phyloP scores from a whole-genome alignment of 1,139 yeast species.

The Pichia sp. region DNA sequence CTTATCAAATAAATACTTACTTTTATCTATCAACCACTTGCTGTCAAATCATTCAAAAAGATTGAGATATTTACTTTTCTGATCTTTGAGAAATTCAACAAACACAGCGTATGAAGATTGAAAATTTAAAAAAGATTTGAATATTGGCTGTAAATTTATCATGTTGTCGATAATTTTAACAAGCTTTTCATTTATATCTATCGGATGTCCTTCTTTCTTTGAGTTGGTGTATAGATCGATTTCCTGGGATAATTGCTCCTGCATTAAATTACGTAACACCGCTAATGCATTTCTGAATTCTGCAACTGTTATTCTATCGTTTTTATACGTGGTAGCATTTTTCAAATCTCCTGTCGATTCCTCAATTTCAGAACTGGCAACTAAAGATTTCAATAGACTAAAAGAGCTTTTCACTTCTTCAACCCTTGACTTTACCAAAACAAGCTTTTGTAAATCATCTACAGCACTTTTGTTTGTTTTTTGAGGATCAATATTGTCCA shows the following conservation, averaged over 20 bases:
- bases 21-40: background rate
- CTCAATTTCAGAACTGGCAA: conserved; percentile 27
- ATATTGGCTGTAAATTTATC: conserved; percentile 47
- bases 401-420: conserved; percentile 43
- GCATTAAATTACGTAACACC: conserved; percentile 41
- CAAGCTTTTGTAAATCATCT: conserved; percentile 42
- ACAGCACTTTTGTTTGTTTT: conserved; percentile 23
- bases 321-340: background rate
- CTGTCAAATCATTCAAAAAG: conserved; percentile 18
- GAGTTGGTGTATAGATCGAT: conserved; percentile 20
- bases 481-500: conserved; percentile 23
- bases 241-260: conserved; percentile 36
- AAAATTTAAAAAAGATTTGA: conserved; percentile 49
- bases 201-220: conserved; percentile 19
- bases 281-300: conserved; percentile 42
- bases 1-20: background rate
- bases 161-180: conserved; percentile 30
- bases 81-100: conserved; percentile 35
- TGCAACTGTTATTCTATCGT: conserved; percentile 21
- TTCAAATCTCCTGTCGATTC: conserved; percentile 14
- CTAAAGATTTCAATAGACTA: conserved; percentile 40
- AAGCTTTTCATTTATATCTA: conserved; percentile 16
- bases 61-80: conserved; percentile 36
- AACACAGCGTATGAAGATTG: conserved; percentile 45
- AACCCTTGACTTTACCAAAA: conserved; percentile 44